These are phyloP conservation scores for Lavandula angustifolia DNA, from an alignment of 257 asterid species.

Conservation along the genomic window DNA sequence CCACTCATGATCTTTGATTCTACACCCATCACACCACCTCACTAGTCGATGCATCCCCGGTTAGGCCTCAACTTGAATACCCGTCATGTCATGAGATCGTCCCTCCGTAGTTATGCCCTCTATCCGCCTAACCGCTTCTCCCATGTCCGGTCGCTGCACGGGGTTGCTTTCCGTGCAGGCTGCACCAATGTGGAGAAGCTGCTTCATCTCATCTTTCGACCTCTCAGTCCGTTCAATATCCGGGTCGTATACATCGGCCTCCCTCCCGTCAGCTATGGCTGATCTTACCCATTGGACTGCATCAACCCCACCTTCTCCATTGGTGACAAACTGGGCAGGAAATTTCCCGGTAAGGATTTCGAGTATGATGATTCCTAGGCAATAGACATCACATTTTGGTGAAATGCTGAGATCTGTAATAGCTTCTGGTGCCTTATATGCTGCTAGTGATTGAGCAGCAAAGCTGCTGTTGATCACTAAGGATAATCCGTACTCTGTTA, in stretches of 20 bases:
- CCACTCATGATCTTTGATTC: slow-evolving; percentile 5
- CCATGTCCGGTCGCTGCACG: slow-evolving; percentile 48
- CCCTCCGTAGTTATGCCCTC: slow-evolving; percentile 41
- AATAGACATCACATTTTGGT: slow-evolving; percentile 67
- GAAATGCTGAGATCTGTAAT: slow-evolving; percentile 39
- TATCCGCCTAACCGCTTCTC: slow-evolving; percentile 57
- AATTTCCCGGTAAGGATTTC: slow-evolving; percentile 74
- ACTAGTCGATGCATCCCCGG: slow-evolving; percentile 28
- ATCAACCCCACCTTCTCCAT: slow-evolving; percentile 64
- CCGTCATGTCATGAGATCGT: slow-evolving; percentile 25
- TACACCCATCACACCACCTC: slow-evolving; percentile 7
- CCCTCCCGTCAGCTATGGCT: slow-evolving; percentile 55
- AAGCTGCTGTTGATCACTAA: slow-evolving; percentile 42
- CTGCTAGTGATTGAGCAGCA: slow-evolving; percentile 54
- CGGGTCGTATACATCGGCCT: slow-evolving; percentile 52
- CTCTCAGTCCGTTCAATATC: slow-evolving; percentile 30
- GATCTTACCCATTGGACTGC: slow-evolving; percentile 60
- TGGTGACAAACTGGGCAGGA: slow-evolving; percentile 49
- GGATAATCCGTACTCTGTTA: slow-evolving; percentile 59
- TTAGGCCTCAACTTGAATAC: slow-evolving; percentile 24
- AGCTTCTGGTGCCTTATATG: slow-evolving; percentile 76
- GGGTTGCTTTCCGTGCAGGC: slow-evolving; percentile 63
- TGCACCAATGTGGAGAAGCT: slow-evolving; percentile 53
- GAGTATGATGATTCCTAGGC: slow-evolving; percentile 71
- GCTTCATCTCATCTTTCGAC: slow-evolving; percentile 39